Conservation (phyloP, 108 stramenopile genomes). For the Nitzschia sp. region DNA sequence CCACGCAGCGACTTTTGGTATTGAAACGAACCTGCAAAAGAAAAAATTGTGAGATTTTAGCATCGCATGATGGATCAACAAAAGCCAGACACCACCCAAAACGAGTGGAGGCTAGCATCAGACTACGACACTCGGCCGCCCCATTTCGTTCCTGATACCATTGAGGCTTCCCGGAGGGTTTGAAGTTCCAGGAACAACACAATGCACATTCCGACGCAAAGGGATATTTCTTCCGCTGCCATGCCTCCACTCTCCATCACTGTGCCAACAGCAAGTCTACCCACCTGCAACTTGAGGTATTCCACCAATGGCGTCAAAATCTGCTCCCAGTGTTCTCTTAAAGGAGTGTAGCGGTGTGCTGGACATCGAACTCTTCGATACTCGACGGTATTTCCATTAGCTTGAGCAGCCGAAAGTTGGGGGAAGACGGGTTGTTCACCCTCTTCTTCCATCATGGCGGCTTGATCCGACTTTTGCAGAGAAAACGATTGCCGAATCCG, state of each 20-base stretch:
- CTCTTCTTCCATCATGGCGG: conserved; percentile 41
- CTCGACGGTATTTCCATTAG: conserved; percentile 73
- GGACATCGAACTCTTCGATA: conserved; percentile 96
- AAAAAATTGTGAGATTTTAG: background rate
- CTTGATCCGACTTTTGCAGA: conserved; percentile 55
- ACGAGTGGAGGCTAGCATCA: conserved; percentile 40
- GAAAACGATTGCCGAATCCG: conserved; percentile 82
- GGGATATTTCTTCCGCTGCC: conserved; percentile 41
- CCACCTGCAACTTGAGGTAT: conserved; percentile 93
- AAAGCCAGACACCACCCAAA: background rate
- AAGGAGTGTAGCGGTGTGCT: conserved; percentile 73
- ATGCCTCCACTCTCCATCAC: background rate
- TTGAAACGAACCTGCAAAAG: conserved; percentile 90
- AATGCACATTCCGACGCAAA: conserved; percentile 34
- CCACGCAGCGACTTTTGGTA: conserved; percentile 95
- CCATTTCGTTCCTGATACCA: conserved; percentile 42
- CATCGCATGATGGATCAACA: background rate
- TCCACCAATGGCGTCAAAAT: conserved; percentile 76
- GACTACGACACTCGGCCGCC: conserved; percentile 46
- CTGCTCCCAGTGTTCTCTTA: conserved; percentile 42
- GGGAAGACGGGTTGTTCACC: conserved; percentile 80
- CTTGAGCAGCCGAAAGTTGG: conserved; percentile 72
- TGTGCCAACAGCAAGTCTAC: conserved; percentile 1
- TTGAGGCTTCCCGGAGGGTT: conserved; percentile 72
- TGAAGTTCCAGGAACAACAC: conserved; percentile 69